Conservation (phyloP, 768 basidiomycete species). For the Leccinum sublutescens region DNA sequence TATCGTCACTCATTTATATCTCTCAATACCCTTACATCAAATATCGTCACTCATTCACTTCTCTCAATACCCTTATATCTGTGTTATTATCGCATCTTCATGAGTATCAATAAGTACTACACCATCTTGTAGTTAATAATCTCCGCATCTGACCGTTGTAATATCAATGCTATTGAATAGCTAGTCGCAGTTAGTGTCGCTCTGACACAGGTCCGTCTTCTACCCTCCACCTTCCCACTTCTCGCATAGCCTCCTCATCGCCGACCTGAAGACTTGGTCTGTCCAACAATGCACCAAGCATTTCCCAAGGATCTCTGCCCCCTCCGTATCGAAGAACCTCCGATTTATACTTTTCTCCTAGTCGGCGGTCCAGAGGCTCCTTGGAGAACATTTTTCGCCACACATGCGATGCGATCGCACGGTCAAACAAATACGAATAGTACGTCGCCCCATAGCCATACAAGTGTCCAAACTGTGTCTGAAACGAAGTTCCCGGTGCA, state of each 20-base stretch:
- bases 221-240: conserved; percentile 87
- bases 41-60: neutral
- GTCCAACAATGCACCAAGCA: conserved; percentile 73
- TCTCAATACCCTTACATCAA: neutral
- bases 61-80: neutral
- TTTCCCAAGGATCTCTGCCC: conserved; percentile 90
- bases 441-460: conserved; percentile 98
- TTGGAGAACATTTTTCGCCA: conserved; percentile 73
- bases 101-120: neutral
- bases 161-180: neutral
- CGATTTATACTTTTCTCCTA: conserved; percentile 78
- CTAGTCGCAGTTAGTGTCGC: conserved; percentile 44
- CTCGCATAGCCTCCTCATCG: conserved; percentile 79
- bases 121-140: neutral
- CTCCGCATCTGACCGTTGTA: neutral
- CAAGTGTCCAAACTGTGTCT: conserved; percentile 93
- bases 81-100: neutral
- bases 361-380: conserved; percentile 65
- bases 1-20: neutral
- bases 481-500: conserved; percentile 84
- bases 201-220: conserved; percentile 67
- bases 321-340: conserved; percentile 83
- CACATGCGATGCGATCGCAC: conserved; percentile 91
- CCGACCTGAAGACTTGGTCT: conserved; percentile 67
- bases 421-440: conserved; percentile 95